These are phyloP conservation scores for Podaxis carcinomalis DNA, from an alignment of 768 basidiomycete species.

Conservation along the genomic window DNA sequence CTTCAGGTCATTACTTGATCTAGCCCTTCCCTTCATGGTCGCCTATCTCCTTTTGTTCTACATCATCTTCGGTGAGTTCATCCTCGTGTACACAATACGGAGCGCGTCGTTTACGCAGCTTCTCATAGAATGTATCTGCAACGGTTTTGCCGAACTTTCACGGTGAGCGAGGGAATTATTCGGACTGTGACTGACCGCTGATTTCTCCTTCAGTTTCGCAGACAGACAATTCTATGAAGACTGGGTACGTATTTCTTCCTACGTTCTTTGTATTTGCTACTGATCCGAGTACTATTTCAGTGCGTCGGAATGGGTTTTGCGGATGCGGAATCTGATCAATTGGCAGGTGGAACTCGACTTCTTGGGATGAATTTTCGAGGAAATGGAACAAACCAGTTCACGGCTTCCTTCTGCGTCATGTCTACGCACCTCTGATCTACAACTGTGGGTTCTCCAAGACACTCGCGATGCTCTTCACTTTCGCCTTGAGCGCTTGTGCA, in stretches of 20 bases:
- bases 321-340: background rate
- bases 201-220: slow-evolving; percentile 63
- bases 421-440: slow-evolving; percentile 89
- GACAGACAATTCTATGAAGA: slow-evolving; percentile 97
- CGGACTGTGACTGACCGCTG: background rate
- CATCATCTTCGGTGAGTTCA: slow-evolving; percentile 69
- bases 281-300: background rate
- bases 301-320: background rate
- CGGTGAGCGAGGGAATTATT: slow-evolving; percentile 45
- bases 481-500: slow-evolving; percentile 81
- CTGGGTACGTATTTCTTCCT: slow-evolving; percentile 53
- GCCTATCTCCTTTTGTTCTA: slow-evolving; percentile 85
- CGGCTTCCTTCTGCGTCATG: slow-evolving; percentile 88
- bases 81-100: background rate
- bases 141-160: slow-evolving; percentile 90
- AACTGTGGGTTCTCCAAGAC: slow-evolving; percentile 55
- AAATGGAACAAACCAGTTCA: slow-evolving; percentile 99
- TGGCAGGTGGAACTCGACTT: slow-evolving; percentile 88
- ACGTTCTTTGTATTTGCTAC: background rate
- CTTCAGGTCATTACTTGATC: slow-evolving; percentile 72
- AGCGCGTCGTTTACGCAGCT: background rate
- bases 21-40: slow-evolving; percentile 92
- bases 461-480: slow-evolving; percentile 90
- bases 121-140: slow-evolving; percentile 85
- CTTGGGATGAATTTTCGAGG: slow-evolving; percentile 95